Evolutionary conservation across 352 stramenopile genomes (phyloP), one percentile per base, ranked within the genome.

Genomic region (Phytophthora pistaciae): DNA sequence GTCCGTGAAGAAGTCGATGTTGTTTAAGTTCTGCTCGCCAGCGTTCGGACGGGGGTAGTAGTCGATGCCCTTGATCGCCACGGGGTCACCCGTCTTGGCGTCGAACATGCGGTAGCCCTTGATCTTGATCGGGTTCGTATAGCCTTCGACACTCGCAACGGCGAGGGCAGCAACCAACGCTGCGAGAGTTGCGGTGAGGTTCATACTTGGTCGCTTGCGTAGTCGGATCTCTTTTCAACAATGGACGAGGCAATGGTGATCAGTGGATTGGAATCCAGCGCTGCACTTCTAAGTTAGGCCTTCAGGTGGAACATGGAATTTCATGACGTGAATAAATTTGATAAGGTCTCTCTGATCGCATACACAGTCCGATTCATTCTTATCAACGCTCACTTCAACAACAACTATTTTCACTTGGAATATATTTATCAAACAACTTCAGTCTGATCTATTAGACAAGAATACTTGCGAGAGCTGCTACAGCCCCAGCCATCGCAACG

Each of bases 1-100:
- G 68, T 97, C 86, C 46, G 90, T 95, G 74, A 95, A 97, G 50
- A 94, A 89, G 56, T 97, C 91, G 44, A 90, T 50, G 71, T 90
- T 95, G 74, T 96, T 95, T 2, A 68, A 64, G 57, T 93, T 61
- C 20, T 90, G 65, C 4, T 78, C 58, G 8, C 91, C 91, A n/a
- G 76, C 48, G 52, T 97, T 97, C 0, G 91, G 88, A 2, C 91
- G 84, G 27, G 90, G 90, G 67, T 95, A 96, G 69, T 96, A 96
- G 66, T 92, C 88, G 40, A 97, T 86, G n/a, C 91, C 91, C 13
- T 80, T 79, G n/a, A 92, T 79, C 1, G 75, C 72, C 61, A 96
- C 87, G 48, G 91, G 79, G 23, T 80, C 74, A 31, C 83, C 84
- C 0, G 83, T 94, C 38, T 85, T 79, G 56, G 75, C 74, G 61